A percentile compares a stretch with the other conserved stretches of the same genome.
Evolutionary conservation across 805 yeast genomes (phyloP).

Genomic region (Lipomyces lipofer): DNA sequence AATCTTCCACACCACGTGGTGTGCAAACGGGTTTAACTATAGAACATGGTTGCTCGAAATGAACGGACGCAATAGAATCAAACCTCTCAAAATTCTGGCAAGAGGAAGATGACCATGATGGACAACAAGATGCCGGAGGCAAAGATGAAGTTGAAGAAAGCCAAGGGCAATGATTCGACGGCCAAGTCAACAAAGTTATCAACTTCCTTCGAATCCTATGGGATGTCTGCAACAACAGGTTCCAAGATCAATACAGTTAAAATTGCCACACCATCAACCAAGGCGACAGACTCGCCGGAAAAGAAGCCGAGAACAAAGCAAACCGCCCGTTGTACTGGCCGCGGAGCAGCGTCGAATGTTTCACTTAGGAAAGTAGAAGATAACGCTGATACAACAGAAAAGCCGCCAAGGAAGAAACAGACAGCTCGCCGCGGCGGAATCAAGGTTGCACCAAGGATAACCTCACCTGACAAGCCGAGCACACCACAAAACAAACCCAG

Average conservation of each 20-base stretch:
- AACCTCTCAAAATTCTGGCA: not conserved
- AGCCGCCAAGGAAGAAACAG: not conserved
- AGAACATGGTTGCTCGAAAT: not conserved
- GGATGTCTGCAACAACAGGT: not conserved
- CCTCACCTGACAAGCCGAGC: not conserved
- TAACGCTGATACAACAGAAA: not conserved
- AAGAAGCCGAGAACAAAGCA: not conserved
- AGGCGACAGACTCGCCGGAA: not conserved
- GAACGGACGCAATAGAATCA: not conserved
- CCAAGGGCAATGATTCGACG: not conserved
- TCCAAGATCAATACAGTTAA: not conserved
- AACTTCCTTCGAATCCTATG: not conserved
- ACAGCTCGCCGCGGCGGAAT: slow-evolving; percentile 2
- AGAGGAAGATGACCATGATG: not conserved
- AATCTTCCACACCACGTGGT: no score
- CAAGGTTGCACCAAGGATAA: not conserved
- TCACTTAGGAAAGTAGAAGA: not conserved
- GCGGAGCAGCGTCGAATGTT: slow-evolving; percentile 1
- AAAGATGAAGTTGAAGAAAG: not conserved
- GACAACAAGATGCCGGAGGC: not conserved
- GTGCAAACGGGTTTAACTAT: slow-evolving; percentile 59
- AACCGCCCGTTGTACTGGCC: not conserved
- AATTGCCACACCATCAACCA: not conserved
- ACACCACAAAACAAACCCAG: not conserved
- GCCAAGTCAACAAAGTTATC: not conserved